phyloP scores from a whole-genome alignment of 176 grass and related monocot genomes.

The Musa acuminata region DNA sequence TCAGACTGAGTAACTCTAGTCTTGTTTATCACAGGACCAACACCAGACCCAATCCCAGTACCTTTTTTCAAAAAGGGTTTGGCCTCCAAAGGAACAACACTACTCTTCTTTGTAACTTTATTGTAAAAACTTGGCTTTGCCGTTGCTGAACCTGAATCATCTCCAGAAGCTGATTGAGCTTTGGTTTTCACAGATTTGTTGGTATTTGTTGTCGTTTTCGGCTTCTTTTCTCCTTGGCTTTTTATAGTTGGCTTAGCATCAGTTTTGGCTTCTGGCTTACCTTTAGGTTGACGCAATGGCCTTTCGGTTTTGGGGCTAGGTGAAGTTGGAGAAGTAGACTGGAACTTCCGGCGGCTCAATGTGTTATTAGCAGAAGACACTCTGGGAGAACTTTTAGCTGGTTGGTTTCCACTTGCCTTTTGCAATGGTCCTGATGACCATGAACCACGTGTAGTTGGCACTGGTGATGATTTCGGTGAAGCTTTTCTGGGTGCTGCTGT shows the following conservation, averaged over 20 bases:
- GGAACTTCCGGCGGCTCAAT: conserved; percentile 49
- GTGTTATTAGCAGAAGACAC: conserved; percentile 35
- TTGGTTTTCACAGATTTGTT: conserved; percentile 37
- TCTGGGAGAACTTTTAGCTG: conserved; percentile 42
- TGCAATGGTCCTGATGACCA: conserved; percentile 62
- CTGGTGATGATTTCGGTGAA: conserved; percentile 59
- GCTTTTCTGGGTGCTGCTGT: conserved; percentile 40
- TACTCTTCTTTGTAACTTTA: conserved; percentile 92
- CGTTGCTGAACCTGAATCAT: conserved; percentile 33
- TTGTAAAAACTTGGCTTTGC: conserved; percentile 52
- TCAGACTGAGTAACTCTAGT: conserved; percentile 43
- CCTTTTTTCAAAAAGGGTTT: conserved; percentile 68
- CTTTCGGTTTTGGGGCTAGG: conserved; percentile 16
- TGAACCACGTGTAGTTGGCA: conserved; percentile 55
- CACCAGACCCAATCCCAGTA: conserved; percentile 28
- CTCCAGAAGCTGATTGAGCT: conserved; percentile 42
- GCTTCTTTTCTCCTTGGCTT: conserved; percentile 57
- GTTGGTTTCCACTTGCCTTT: conserved; percentile 57
- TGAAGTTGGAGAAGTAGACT: conserved; percentile 17
- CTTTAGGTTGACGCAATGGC: conserved; percentile 11
- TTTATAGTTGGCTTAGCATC: conserved; percentile 24
- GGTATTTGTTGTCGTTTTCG: conserved; percentile 36
- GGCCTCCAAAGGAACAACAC: conserved; percentile 79
- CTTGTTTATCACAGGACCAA: conserved; percentile 40
- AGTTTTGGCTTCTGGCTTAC: background rate